Evolutionary conservation across 768 basidiomycete genomes (phyloP).

Genomic region (Leccinum rimulosum): DNA sequence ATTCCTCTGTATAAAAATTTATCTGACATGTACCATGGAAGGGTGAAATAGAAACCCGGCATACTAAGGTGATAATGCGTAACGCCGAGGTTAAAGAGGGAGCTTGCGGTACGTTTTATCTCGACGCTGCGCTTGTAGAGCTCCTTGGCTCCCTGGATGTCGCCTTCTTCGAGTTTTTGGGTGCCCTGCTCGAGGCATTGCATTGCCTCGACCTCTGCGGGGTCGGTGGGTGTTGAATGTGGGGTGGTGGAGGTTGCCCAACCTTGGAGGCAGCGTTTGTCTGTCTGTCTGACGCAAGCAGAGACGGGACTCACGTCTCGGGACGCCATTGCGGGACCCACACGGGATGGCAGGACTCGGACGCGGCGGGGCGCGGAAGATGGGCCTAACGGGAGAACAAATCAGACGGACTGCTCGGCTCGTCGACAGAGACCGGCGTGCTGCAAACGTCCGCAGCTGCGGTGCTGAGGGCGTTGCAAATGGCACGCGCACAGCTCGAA

Average conservation of each 20-base stretch:
- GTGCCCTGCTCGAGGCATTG: constrained; percentile 82
- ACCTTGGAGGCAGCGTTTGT: constrained; percentile 35
- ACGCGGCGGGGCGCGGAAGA: constrained; percentile 9
- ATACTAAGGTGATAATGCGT: constrained; percentile 87
- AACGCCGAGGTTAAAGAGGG: constrained; percentile 85
- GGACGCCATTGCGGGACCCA: constrained; percentile 5
- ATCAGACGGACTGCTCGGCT: constrained; percentile 21
- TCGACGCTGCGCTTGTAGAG: constrained; percentile 78
- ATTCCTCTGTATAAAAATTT: constrained; percentile 61
- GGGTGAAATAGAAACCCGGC: constrained; percentile 29
- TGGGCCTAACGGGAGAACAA: constrained; percentile 19
- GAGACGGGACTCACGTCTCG: constrained; percentile 28
- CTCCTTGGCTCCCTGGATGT: constrained; percentile 72
- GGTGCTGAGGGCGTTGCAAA: constrained; percentile 23
- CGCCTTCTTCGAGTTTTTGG: constrained; percentile 81
- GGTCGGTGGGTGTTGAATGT: constrained; percentile 80
- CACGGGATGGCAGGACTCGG: constrained; percentile 4
- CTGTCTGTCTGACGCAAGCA: constrained; percentile 5
- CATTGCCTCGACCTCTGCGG: constrained; percentile 77
- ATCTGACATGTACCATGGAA: constrained; percentile 16
- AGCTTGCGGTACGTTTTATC: constrained; percentile 76
- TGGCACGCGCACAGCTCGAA: constrained; percentile 11
- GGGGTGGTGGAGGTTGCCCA: constrained; percentile 80
- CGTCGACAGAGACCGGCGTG: constrained; percentile 21
- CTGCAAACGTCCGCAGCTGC: constrained; percentile 22